These are phyloP conservation scores for Trametes versicolor DNA, from an alignment of 1,284 basidiomycete genomes.

Conservation along the genomic window DNA sequence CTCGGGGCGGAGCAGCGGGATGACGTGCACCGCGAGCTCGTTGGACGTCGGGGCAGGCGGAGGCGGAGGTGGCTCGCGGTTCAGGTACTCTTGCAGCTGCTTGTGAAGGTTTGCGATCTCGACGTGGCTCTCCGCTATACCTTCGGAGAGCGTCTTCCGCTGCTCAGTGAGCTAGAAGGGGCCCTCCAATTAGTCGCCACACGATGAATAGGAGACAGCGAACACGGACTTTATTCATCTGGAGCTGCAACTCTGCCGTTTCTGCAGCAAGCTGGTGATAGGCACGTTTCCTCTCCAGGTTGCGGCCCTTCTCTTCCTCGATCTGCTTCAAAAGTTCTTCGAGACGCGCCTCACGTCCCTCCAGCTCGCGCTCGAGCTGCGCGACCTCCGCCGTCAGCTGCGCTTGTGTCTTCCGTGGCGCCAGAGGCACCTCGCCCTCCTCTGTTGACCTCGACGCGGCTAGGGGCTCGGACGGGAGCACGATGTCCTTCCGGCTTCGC, in stretches of 20 bases:
- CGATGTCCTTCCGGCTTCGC: conserved; percentile 13
- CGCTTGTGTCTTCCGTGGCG: conserved; percentile 17
- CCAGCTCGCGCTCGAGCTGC: conserved; percentile 13
- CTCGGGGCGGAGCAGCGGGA: conserved; percentile 16
- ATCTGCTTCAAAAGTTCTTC: conserved; percentile 11
- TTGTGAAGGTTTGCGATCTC: conserved; percentile 21
- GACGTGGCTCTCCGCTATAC: conserved; percentile 3
- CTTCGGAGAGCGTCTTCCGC: background rate
- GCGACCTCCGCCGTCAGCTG: conserved; percentile 26
- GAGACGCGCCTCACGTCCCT: conserved; percentile 7
- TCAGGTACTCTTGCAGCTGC: conserved; percentile 7
- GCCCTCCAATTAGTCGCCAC: background rate
- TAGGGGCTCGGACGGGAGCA: background rate
- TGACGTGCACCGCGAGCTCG: conserved; percentile 23
- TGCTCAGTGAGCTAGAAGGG: conserved; percentile 12
- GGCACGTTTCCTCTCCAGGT: conserved; percentile 13
- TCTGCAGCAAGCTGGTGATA: conserved; percentile 28
- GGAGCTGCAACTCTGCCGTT: conserved; percentile 12
- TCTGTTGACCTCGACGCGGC: conserved; percentile 2
- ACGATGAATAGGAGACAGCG: fast-evolving
- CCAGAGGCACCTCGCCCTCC: conserved; percentile 27
- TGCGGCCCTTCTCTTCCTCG: conserved; percentile 17
- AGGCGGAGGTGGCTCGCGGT: conserved; percentile 15
- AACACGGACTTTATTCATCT: conserved; percentile 17
- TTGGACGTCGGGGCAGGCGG: conserved; percentile 28